A percentile compares a stretch with the other conserved stretches of the same genome.
Conservation (phyloP, 352 stramenopile genomes). For the Pythium dissotocum region DNA sequence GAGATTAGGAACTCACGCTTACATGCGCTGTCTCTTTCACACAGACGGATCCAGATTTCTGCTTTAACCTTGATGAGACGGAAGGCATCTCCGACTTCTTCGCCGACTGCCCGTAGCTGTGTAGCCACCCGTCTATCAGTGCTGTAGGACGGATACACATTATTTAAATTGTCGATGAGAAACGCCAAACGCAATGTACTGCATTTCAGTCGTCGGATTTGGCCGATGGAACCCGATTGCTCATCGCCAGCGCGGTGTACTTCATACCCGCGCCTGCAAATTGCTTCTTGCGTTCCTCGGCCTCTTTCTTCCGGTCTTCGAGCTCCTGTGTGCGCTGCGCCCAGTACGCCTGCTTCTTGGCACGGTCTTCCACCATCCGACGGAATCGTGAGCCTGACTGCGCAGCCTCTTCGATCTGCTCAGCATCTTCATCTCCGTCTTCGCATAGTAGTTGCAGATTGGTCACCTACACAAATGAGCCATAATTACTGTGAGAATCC, state of each 20-base stretch:
- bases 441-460: conserved; percentile 77
- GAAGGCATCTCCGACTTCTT: conserved; percentile 90
- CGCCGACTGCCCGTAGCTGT: conserved; percentile 61
- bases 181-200: not conserved
- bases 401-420: conserved; percentile 30
- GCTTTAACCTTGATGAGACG: conserved; percentile 86
- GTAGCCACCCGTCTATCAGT: conserved; percentile 6
- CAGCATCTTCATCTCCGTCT: conserved; percentile 39
- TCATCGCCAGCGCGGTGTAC: conserved; percentile 81
- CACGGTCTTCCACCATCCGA: conserved; percentile 73
- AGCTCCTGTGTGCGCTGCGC: conserved; percentile 72
- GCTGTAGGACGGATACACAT: not conserved
- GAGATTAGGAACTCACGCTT: not conserved
- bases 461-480: conserved; percentile 38
- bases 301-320: conserved; percentile 69
- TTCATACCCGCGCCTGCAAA: conserved; percentile 75
- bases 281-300: conserved; percentile 79
- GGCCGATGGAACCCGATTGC: conserved; percentile 44
- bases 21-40: not conserved
- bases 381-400: conserved; percentile 55
- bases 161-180: conserved; percentile 25
- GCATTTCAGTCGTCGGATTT: conserved; percentile 18
- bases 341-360: conserved; percentile 82
- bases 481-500: too few species aligned
- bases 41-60: conserved; percentile 86